These are phyloP conservation scores for Xylaria arbuscula DNA, from an alignment of 2,329 filamentous ascomycete species.

Conservation along the genomic window DNA sequence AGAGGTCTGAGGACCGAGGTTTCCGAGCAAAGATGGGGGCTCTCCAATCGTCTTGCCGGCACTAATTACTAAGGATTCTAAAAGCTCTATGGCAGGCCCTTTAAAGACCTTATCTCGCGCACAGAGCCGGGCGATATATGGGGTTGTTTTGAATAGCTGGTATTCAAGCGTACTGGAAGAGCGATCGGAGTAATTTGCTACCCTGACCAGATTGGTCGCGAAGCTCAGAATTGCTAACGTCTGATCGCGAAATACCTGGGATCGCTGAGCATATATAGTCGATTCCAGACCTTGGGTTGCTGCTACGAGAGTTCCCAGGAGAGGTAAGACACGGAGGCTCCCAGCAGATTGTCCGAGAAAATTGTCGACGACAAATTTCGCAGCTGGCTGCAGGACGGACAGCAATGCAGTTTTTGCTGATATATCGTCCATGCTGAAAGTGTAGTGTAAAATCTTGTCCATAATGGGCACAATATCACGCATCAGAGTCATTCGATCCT, in stretches of 20 bases:
- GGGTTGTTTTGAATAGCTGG: conserved; percentile 83
- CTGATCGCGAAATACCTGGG: conserved; percentile 69
- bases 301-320: conserved; percentile 75
- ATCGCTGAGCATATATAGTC: conserved; percentile 69
- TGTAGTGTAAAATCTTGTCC: conserved; percentile 75
- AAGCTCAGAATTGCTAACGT: conserved; percentile 73
- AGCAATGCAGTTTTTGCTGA: conserved; percentile 60
- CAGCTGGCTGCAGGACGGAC: conserved; percentile 75
- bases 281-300: conserved; percentile 68
- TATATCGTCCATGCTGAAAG: conserved; percentile 78
- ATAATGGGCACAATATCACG: conserved; percentile 75
- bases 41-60: conserved; percentile 75
- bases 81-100: conserved; percentile 72
- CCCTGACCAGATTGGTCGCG: conserved; percentile 75
- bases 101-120: conserved; percentile 75
- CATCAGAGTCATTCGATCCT: conserved; percentile 76
- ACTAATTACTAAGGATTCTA: conserved; percentile 78
- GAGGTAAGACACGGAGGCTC: conserved; percentile 79
- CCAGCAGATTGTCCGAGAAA: conserved; percentile 78
- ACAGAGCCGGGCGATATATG: conserved; percentile 80
- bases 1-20: conserved; percentile 83
- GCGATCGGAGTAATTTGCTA: conserved; percentile 71
- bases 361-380: conserved; percentile 78
- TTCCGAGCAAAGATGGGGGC: conserved; percentile 92
- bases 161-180: conserved; percentile 75